Evolutionary conservation across 176 grass and related monocot species (phyloP).

Genomic region (Pontederia crassipes): DNA sequence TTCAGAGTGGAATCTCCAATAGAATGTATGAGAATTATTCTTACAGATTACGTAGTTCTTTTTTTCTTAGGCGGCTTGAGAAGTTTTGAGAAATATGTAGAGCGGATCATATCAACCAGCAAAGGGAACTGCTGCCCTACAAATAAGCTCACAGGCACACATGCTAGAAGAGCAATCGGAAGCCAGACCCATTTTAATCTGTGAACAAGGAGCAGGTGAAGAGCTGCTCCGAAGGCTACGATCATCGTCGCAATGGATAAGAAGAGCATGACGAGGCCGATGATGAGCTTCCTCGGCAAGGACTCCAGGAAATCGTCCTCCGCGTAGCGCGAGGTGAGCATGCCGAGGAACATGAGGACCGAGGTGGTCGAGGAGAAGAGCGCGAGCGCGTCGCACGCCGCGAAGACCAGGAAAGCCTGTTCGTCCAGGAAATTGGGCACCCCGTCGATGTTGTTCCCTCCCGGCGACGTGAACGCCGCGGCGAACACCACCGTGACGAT

Average conservation of each 20-base stretch:
- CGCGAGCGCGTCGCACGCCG: constrained; percentile 9
- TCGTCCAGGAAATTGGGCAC: constrained; percentile 6
- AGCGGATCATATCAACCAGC: constrained; percentile 3
- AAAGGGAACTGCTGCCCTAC: not conserved
- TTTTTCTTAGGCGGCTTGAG: not conserved
- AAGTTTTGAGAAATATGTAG: not conserved
- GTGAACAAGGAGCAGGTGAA: not conserved
- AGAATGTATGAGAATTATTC: too few species aligned
- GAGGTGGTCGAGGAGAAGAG: constrained; percentile 4
- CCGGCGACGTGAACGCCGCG: constrained; percentile 4
- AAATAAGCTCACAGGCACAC: constrained; percentile 15
- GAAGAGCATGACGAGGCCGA: constrained; percentile 6
- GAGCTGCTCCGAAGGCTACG: not conserved
- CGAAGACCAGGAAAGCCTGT: not conserved
- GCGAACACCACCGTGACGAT: constrained; percentile 6
- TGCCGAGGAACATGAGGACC: constrained; percentile 4
- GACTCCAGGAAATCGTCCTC: constrained; percentile 10
- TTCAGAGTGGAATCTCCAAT: too few species aligned
- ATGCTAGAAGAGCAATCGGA: not conserved
- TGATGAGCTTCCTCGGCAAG: constrained; percentile 9
- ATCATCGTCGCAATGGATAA: constrained; percentile 8
- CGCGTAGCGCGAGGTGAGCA: constrained; percentile 9
- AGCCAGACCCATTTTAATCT: not conserved
- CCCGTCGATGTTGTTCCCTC: constrained; percentile 2
- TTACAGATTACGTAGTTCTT: too few species aligned